Evolutionary conservation across 2,329 filamentous ascomycete species (phyloP).

Genomic region (Fusarium dimerum): DNA sequence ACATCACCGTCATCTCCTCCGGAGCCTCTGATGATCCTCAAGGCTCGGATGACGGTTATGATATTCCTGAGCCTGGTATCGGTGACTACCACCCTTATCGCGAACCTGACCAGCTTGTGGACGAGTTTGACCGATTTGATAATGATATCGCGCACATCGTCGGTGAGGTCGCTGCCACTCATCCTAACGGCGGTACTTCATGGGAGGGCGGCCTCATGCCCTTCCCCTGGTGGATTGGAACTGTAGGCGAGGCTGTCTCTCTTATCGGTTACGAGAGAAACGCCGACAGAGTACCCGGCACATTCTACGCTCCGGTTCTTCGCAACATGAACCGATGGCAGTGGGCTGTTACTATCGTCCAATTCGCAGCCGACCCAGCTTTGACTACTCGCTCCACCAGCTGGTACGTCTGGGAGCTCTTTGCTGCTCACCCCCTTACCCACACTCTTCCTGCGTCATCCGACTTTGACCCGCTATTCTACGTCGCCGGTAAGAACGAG

Average conservation of each 20-base stretch:
- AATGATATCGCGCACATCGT: conserved; percentile 43
- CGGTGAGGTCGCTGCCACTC: conserved; percentile 54
- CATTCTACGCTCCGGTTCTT: conserved; percentile 52
- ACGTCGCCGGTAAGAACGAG: conserved; percentile 49
- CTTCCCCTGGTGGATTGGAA: conserved; percentile 60
- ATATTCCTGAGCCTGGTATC: conserved; percentile 44
- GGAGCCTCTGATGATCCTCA: conserved; percentile 43
- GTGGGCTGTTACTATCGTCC: conserved; percentile 53
- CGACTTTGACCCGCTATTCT: conserved; percentile 49
- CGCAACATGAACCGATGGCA: conserved; percentile 52
- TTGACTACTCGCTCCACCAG: conserved; percentile 52
- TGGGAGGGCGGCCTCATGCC: conserved; percentile 47
- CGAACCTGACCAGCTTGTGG: conserved; percentile 51
- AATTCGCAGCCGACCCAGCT: conserved; percentile 49
- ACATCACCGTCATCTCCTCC: conserved; percentile 57
- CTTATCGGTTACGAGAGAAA: conserved; percentile 67
- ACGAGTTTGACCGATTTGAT: conserved; percentile 55
- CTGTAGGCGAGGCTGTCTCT: conserved; percentile 65
- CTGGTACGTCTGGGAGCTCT: conserved; percentile 52
- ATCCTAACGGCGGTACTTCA: conserved; percentile 52
- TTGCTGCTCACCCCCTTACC: conserved; percentile 47
- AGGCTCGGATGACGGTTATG: conserved; percentile 26
- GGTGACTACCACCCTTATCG: conserved; percentile 56
- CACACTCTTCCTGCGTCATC: conserved; percentile 47
- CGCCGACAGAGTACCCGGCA: conserved; percentile 56